phyloP scores from a whole-genome alignment of 1,139 yeast species.

The Hyphopichia khmerensis region DNA sequence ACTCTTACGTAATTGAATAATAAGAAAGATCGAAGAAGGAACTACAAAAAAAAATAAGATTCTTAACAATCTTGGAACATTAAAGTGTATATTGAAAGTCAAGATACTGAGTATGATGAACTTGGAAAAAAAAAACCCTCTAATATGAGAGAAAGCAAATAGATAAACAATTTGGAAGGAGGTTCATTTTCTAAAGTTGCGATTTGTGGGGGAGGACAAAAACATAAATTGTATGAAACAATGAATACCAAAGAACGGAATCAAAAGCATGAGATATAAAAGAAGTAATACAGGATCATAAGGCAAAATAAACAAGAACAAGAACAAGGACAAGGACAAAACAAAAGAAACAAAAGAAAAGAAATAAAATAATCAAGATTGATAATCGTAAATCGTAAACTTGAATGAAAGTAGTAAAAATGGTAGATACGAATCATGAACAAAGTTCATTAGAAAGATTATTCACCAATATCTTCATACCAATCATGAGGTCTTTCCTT shows the following conservation, averaged over 20 bases:
- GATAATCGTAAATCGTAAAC: neutral
- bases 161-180: no score
- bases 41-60: no score
- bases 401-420: neutral
- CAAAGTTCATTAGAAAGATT: constrained; percentile 3
- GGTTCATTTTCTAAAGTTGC: no score
- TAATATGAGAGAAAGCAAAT: no score
- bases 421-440: neutral
- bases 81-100: no score
- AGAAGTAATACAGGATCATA: neutral
- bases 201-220: neutral
- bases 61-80: no score
- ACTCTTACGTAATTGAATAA: no score
- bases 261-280: neutral
- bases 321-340: neutral
- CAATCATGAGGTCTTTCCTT: constrained; percentile 76
- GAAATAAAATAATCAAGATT: neutral
- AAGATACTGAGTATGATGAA: no score
- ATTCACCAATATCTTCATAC: constrained; percentile 87
- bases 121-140: no score
- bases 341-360: neutral
- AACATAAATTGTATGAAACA: neutral
- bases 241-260: neutral
- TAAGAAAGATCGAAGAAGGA: no score
- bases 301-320: neutral